Evolutionary conservation across 306 rosid genomes (phyloP).

Genomic region (Ormosia emarginata): DNA sequence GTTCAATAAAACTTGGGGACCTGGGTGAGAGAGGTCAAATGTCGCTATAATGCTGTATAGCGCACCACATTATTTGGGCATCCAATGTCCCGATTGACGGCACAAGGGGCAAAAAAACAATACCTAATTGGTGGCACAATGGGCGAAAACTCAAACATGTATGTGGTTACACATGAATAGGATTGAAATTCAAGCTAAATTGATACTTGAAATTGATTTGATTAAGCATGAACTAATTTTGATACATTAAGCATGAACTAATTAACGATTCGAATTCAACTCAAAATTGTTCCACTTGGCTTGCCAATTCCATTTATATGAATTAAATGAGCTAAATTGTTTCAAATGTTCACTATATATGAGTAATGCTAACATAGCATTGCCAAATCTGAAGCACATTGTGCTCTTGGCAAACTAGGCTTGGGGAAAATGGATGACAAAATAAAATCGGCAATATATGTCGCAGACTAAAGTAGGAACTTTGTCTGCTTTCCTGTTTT

Average conservation of each 20-base stretch:
- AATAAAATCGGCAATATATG: background rate
- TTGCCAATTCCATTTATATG: background rate
- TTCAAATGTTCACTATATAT: background rate
- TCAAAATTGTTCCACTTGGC: background rate
- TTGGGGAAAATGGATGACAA: background rate
- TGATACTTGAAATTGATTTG: background rate
- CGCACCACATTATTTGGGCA: background rate
- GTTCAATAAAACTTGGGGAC: background rate
- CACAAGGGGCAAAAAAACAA: background rate
- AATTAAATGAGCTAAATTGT: background rate
- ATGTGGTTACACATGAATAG: background rate
- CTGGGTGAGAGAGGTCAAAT: background rate
- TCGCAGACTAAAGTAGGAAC: background rate
- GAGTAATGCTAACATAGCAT: background rate
- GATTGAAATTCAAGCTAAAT: background rate
- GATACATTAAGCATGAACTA: background rate
- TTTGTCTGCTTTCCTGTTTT: background rate
- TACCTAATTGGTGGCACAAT: background rate
- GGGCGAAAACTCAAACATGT: background rate
- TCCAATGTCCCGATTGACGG: background rate
- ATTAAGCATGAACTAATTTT: background rate
- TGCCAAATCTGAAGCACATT: background rate
- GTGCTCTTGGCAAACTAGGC: background rate
- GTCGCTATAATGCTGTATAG: background rate
- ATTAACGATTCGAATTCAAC: background rate